Base-by-base conservation (phyloP, 495 filamentous ascomycete genomes). In the Trichoderma parareesei region DNA sequence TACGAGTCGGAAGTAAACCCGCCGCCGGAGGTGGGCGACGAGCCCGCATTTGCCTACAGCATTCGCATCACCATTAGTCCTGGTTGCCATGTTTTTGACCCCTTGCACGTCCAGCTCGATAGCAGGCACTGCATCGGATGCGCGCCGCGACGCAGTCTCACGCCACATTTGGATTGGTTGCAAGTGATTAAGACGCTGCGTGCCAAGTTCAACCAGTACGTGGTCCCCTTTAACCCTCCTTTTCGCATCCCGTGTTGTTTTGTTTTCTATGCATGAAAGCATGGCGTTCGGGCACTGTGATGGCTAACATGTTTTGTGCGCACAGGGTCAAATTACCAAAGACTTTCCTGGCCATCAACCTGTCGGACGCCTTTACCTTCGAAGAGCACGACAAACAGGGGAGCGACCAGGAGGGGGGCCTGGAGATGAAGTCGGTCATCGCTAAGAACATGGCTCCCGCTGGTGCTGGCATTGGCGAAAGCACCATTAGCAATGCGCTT, bases 41-140 rank as follows among this genome's bases (percentile, higher is more conserved):
- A 76, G 63, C 78, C 79, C 53, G 83, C 83, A 5, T 96, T 92
- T 73, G 90, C 89, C 53, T 98, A 98, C 76, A 92, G 89, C 67
- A 98, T 98, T 72, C 87, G 93, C 55, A 95, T 98, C 71, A 94
- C 91, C 16, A 91, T 98, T 71, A 93, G 88, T 64, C 95, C 95
- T 11, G 94, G 94, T 27, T 97, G 93, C 68, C 94, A 98, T 76
- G 90, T 92, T 14, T 96, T 91, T 72, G 95, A 97, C 73, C 93
- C 92, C 2, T 79, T 98, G 37, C 93, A 98, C 73, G 92, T 98
- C 71, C 92, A 95, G 75, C 85, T 98, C 10, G 94, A 98, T 74
- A 92, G 89, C 68, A 90, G 92, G 68, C 94, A 98, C 73, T 91
- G 90, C 68, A 98, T 98, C 69, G 91, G 93, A 7, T 95, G 90